phyloP scores from a whole-genome alignment of 1,284 basidiomycete species.

The Malassezia slooffiae region DNA sequence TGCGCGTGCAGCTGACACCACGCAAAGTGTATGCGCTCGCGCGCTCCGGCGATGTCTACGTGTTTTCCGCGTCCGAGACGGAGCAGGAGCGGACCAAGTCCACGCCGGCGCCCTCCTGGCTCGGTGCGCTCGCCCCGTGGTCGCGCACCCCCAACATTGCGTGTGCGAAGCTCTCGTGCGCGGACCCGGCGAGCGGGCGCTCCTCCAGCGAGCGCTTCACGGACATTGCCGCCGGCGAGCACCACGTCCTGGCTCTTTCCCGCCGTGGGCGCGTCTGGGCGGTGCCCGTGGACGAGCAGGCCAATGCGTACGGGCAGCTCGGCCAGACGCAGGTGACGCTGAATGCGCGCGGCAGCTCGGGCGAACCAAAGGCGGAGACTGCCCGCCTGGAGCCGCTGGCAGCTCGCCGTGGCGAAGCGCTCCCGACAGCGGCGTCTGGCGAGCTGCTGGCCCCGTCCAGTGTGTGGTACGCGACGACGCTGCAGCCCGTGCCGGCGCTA shows the following conservation, averaged over 20 bases:
- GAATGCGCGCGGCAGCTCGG: conserved; percentile 53
- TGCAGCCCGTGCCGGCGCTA: conserved; percentile 72
- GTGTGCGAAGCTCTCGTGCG: too few species aligned
- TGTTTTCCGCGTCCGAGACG: conserved; percentile 28
- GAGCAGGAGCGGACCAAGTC: conserved; percentile 20
- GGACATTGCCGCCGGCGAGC: conserved; percentile 51
- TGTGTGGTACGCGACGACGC: conserved; percentile 60
- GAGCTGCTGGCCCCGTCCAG: conserved; percentile 20
- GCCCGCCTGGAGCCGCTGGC: conserved; percentile 43
- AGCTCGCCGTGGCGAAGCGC: conserved; percentile 43
- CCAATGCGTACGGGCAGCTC: conserved; percentile 77
- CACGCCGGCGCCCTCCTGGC: conserved; percentile 27
- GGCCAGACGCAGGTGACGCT: conserved; percentile 49
- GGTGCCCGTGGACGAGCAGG: conserved; percentile 63
- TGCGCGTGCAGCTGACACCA: conserved; percentile 33
- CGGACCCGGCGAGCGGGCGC: too few species aligned
- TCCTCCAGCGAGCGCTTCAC: conserved; percentile 23
- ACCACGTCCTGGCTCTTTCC: conserved; percentile 77
- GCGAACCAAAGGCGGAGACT: conserved; percentile 43
- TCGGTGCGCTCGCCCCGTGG: too few species aligned
- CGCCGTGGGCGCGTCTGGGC: conserved; percentile 69
- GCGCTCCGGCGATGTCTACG: conserved; percentile 37
- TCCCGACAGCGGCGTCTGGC: conserved; percentile 13
- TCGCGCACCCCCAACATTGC: conserved; percentile 23
- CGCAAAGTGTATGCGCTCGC: conserved; percentile 37